These are phyloP conservation scores for Boletus rubropictus DNA, from an alignment of 768 basidiomycete species.

Conservation along the genomic window DNA sequence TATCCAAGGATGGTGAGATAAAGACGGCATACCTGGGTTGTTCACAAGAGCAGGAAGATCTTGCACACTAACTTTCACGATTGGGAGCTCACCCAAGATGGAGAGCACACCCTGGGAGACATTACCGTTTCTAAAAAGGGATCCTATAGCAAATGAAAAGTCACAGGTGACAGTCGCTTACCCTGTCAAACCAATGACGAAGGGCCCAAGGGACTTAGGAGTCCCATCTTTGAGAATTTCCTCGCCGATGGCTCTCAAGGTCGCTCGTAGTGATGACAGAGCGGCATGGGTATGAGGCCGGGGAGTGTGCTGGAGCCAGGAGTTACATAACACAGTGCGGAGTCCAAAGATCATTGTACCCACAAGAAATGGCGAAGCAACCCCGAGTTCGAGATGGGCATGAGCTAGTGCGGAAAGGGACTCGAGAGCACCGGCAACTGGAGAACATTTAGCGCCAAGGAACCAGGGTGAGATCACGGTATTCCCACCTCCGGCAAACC, in stretches of 20 bases:
- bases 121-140: constrained; percentile 58
- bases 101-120: constrained; percentile 75
- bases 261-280: constrained; percentile 44
- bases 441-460: constrained; percentile 3
- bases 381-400: constrained; percentile 68
- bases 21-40: constrained; percentile 39
- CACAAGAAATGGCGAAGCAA: constrained; percentile 80
- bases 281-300: constrained; percentile 71
- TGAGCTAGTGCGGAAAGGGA: constrained; percentile 75
- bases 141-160: not conserved
- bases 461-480: not conserved
- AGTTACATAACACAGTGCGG: not conserved
- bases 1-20: not conserved
- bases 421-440: constrained; percentile 83
- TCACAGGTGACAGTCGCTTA: constrained; percentile 27
- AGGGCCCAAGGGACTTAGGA: constrained; percentile 62
- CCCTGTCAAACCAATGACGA: constrained; percentile 82
- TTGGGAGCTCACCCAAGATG: constrained; percentile 66
- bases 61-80: constrained; percentile 47
- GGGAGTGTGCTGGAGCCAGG: constrained; percentile 50
- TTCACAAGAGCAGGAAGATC: constrained; percentile 55
- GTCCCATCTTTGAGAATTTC: constrained; percentile 53
- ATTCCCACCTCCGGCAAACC: constrained; percentile 78
- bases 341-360: constrained; percentile 19
- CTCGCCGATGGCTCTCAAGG: constrained; percentile 53